A percentile compares a stretch with the other conserved stretches of the same genome.
Conservation (phyloP, 2,329 filamentous ascomycete species). For the Ophiostoma ips region DNA sequence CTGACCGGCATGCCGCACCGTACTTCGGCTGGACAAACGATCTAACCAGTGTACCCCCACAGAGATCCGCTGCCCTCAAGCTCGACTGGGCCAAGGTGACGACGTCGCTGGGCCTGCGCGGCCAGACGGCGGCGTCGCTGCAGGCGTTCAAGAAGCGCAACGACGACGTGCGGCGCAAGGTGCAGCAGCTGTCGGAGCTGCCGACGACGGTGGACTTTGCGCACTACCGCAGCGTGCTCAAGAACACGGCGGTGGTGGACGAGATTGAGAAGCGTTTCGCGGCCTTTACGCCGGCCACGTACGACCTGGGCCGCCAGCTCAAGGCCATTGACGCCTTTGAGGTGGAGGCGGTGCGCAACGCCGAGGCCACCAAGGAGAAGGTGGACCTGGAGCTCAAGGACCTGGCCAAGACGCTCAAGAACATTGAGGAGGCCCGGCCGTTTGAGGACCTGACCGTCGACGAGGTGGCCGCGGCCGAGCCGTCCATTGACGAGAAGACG, state of each 20-base stretch:
- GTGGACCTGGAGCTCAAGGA: slow-evolving; percentile 92
- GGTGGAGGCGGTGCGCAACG: slow-evolving; percentile 91
- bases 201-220: slow-evolving; percentile 82
- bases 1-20: neutral
- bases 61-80: slow-evolving; percentile 98
- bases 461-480: slow-evolving; percentile 84
- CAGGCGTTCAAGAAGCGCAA: slow-evolving; percentile 99
- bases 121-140: slow-evolving; percentile 81
- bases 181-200: slow-evolving; percentile 70
- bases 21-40: neutral
- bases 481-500: slow-evolving; percentile 96
- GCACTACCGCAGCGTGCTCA: slow-evolving; percentile 80
- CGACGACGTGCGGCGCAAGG: slow-evolving; percentile 92
- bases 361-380: slow-evolving; percentile 89
- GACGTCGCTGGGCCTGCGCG: slow-evolving; percentile 87
- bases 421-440: slow-evolving; percentile 89
- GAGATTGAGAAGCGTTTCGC: slow-evolving; percentile 96
- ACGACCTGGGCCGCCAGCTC: slow-evolving; percentile 86
- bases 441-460: slow-evolving; percentile 98
- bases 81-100: slow-evolving; percentile 97
- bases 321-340: slow-evolving; percentile 98
- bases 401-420: slow-evolving; percentile 85
- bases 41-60: slow-evolving; percentile 19
- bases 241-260: slow-evolving; percentile 90
- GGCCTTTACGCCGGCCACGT: slow-evolving; percentile 80